Evolutionary conservation across 176 grass and related monocot genomes (phyloP), one percentile per base, ranked within the genome.

Genomic region (maize (Zea mays)): DNA sequence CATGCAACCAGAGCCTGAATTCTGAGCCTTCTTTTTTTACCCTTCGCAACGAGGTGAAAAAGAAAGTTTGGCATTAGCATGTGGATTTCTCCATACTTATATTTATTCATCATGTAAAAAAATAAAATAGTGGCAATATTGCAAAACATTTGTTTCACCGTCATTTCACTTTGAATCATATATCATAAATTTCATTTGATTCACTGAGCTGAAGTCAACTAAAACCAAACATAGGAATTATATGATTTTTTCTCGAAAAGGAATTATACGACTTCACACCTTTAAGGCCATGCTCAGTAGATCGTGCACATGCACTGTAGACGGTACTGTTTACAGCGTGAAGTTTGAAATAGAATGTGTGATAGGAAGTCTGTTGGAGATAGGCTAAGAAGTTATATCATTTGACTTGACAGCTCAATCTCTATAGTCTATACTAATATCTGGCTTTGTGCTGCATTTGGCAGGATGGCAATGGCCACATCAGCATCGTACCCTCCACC

Each of bases 401-500:
- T 73, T 10, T 40, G 34, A 40, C 35, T 43, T 67, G 64, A n/a
- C 16, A 9, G 16, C 16, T 67, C 38, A n/a, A 42, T 14, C 34
- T 63, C 38, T 36, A 27, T 27, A 27, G 27, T 63, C 38, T 36
- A 33, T 7, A 41, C 17, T 7, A 0, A 10, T 35, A 65, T 65
- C 19, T 55, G 37, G 40, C 36, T 46, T 48, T 43, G 44, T 27
- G 7, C 54, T 54, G 59, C 67, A 34, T 45, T 79, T 67, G 42
- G 68, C 21, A 17, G 65, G 74, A 67, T 85, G 80, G 70, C 87
- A 56, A 87, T 86, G 81, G 86, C 82, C 34, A 85, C 92, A 16
- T 89, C 94, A 9, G 88, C 95, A 43, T 79, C 96, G 7, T 98
- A 78, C 55, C 90, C 90, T 43, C 90, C 92, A 19, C 91, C 89